Base-by-base conservation (phyloP, 345 rosid genomes). In the Eucalyptus curtisii region DNA sequence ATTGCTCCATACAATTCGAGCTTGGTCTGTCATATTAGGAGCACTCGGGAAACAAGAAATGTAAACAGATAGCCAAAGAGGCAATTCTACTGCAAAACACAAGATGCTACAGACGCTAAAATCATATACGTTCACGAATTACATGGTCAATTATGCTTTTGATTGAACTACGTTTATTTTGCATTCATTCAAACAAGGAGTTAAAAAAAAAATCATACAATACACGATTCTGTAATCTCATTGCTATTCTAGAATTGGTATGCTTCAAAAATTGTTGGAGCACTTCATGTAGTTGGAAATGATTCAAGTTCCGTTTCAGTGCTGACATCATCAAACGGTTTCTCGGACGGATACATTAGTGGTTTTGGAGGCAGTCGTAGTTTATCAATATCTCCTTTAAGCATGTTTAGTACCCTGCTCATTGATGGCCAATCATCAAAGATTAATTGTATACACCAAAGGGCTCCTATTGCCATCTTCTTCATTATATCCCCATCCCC, bases 291-390 rank as follows among this genome's bases (percentile, higher is more conserved):
- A n/a, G 37, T 14, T 7, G 37, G 4, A 9, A n/a, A 64, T 64
- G 71, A 64, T 68, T 68, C 20, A 16, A 68, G 24, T 68, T 68
- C 6, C 5, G 2, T 68, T 8, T 31, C 7, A 68, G 22, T 16
- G 24, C 9, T 1, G 0, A 31, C 42, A 31, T 68, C 42, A 8
- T 68, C 7, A 31, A 15, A 1, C 0, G 7, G 11, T 24, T 4
- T 68, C 19, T 68, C 1, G 2, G 20, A 15, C 0, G 12, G 42
- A 68, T 68, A 68, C 2, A 31, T 0, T 16, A 31, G 80, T 5
- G 2, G 42, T 3, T 31, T 68, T 0, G 7, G 1, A 4, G 42
- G 2, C 10, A 8, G 7, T 68, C 10, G 22, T 9, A 16, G 22
- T 16, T 15, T 31, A 8, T 68, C 20, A 9, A 31, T 17, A 33